These are phyloP conservation scores for Quercus parvula DNA, from an alignment of 306 rosid genomes.

Conservation along the genomic window DNA sequence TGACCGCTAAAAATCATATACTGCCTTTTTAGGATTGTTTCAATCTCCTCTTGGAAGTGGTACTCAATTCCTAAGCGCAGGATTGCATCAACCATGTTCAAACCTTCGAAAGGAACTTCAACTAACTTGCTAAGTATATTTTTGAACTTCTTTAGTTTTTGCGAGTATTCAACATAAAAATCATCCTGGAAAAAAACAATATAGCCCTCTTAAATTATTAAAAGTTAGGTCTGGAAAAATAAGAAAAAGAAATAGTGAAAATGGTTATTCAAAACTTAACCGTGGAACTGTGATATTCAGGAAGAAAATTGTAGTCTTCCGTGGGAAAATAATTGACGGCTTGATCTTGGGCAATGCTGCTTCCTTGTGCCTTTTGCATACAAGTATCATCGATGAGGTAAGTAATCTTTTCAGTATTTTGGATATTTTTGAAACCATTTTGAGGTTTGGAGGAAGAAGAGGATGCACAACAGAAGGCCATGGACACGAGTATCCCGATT, in stretches of 20 bases:
- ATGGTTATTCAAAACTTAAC: no score
- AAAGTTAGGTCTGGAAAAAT: no score
- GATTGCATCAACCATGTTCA: slow-evolving; percentile 36
- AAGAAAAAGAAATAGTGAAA: no score
- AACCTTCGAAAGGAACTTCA: slow-evolving; percentile 11
- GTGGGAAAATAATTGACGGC: no score
- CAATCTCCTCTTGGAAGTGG: slow-evolving; percentile 28
- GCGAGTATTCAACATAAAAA: not conserved
- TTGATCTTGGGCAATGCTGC: not conserved
- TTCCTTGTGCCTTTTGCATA: not conserved
- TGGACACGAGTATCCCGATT: not conserved
- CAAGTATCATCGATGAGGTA: not conserved
- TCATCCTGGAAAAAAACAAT: no score
- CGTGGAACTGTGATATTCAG: no score
- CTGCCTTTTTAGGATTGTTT: slow-evolving; percentile 17
- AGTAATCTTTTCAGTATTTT: not conserved
- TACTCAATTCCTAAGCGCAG: slow-evolving; percentile 34
- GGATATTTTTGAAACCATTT: not conserved
- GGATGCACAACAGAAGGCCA: not conserved
- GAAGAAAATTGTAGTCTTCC: no score
- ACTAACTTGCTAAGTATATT: not conserved
- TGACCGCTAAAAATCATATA: not conserved
- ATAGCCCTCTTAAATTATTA: no score
- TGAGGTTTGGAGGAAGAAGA: not conserved
- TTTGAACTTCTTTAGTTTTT: not conserved